A percentile compares a stretch with the other conserved stretches of the same genome.
phyloP scores from a whole-genome alignment of 768 basidiomycete species.

The Tulasnella sp. region DNA sequence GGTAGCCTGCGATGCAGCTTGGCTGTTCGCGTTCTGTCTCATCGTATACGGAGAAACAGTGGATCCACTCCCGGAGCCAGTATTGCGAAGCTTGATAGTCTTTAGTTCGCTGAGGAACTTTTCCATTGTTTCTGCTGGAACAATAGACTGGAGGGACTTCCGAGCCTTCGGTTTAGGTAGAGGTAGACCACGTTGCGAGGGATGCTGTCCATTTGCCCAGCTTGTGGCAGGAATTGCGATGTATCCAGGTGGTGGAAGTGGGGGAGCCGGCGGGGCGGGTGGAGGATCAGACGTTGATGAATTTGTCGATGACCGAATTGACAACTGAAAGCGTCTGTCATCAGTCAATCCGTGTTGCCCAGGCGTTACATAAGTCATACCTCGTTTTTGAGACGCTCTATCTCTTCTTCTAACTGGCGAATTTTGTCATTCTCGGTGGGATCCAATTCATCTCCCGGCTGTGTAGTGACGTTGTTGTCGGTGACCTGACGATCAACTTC shows the following conservation, averaged over 20 bases:
- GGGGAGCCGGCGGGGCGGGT: constrained; percentile 27
- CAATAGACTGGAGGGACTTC: constrained; percentile 22
- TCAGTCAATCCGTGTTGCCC: background rate
- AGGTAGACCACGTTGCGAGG: constrained; percentile 1
- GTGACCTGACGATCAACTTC: constrained; percentile 7
- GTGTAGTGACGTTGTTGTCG: background rate
- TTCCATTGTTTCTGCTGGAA: constrained; percentile 31
- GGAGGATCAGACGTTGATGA: background rate
- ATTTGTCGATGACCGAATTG: background rate
- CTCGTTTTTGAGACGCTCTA: constrained; percentile 27
- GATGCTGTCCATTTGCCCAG: constrained; percentile 30
- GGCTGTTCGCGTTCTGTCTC: constrained; percentile 9
- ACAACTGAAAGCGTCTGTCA: constrained; percentile 2
- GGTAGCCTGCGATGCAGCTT: background rate
- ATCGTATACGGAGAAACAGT: constrained; percentile 15
- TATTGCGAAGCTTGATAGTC: constrained; percentile 25
- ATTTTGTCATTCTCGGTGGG: constrained; percentile 11
- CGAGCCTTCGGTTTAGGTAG: background rate
- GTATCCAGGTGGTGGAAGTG: constrained; percentile 26
- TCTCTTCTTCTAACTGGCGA: constrained; percentile 26
- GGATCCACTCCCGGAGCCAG: background rate
- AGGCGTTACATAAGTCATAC: background rate
- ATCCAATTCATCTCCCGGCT: background rate
- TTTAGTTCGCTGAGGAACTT: constrained; percentile 31
- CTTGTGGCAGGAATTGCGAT: constrained; percentile 28